These are phyloP conservation scores for Populus nigra DNA, from an alignment of 345 rosid genomes.

Conservation along the genomic window DNA sequence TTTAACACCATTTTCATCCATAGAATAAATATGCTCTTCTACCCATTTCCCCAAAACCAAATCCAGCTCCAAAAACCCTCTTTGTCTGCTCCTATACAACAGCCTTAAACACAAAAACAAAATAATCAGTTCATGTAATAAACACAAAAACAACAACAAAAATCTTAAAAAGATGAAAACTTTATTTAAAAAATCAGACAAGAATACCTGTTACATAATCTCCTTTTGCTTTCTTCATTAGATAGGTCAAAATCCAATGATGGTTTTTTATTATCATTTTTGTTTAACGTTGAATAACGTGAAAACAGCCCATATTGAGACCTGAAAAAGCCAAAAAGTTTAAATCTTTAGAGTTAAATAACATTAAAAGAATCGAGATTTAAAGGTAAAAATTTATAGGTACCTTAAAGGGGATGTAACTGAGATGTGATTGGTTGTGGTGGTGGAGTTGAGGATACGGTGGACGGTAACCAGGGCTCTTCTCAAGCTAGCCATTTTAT, in stretches of 20 bases:
- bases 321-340: conserved; percentile 27
- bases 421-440: conserved; percentile 22
- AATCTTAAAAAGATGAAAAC: neutral
- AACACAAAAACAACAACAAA: neutral
- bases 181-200: neutral
- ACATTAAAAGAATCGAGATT: neutral
- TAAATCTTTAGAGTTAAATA: neutral
- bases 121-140: neutral
- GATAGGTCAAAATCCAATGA: conserved; percentile 57
- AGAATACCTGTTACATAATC: conserved; percentile 62
- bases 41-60: conserved; percentile 93
- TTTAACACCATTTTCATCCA: conserved; percentile 70
- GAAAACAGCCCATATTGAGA: conserved; percentile 39
- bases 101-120: conserved; percentile 35
- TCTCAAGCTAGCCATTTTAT: conserved; percentile 35
- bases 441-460: conserved; percentile 42
- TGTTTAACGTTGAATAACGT: conserved; percentile 42
- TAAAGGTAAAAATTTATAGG: neutral
- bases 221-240: conserved; percentile 67
- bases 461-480: conserved; percentile 41
- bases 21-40: conserved; percentile 61
- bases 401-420: conserved; percentile 28
- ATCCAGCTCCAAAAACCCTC: conserved; percentile 93
- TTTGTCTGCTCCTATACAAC: conserved; percentile 89
- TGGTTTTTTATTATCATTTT: conserved; percentile 10